Base-by-base conservation (phyloP, 2,329 filamentous ascomycete species). In the Neofusicoccum laricinum region DNA sequence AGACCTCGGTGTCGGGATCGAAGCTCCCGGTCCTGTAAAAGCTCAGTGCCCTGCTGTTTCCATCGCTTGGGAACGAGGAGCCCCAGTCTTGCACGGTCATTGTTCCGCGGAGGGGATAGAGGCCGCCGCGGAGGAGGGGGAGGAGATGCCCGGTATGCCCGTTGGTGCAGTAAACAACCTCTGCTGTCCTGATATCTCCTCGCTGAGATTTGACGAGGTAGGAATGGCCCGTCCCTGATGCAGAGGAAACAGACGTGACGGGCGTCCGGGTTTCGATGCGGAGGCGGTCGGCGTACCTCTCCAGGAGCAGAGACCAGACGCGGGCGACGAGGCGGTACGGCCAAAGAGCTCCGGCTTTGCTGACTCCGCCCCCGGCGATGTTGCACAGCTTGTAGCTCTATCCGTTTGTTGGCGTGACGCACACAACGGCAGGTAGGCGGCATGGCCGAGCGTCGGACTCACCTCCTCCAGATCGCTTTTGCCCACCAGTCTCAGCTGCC, bases 161-260 rank as follows among this genome's bases (percentile, higher is more conserved):
- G 66, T 88, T 88, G 1, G 85, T 88, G 7, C 84, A 83, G 67
- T 88, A 84, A 2, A 88, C 77, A 1, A 89, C 75, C 61, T 87
- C 81, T 0, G 76, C 74, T 7, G 84, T 77, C 3, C 69, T 71
- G 38, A 87, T 76, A 0, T 46, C 67, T 2, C 84, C 84, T 6
- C 80, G 75, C 0, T 68, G 61, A 1, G 85, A 87, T 4, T 75
- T 67, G 4, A 87, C 68, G 1, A 72, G 70, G 32, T 59, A 59
- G 2, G 41, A 25, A 15, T 46, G 19, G 11, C 17, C 25, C 68
- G 82, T 84, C 15, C 70, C 68, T 4, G 72, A 65, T 0, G 68
- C 14, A 6, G 68, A 48, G 1, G 63, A 64, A 14, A 81, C 68
- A 4, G 65, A 70, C 21, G 72, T 68, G 12, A 78, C 79, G 0